Base-by-base conservation (phyloP, 192 early-diverging fungal species). In the Geranomyces michiganensis region DNA sequence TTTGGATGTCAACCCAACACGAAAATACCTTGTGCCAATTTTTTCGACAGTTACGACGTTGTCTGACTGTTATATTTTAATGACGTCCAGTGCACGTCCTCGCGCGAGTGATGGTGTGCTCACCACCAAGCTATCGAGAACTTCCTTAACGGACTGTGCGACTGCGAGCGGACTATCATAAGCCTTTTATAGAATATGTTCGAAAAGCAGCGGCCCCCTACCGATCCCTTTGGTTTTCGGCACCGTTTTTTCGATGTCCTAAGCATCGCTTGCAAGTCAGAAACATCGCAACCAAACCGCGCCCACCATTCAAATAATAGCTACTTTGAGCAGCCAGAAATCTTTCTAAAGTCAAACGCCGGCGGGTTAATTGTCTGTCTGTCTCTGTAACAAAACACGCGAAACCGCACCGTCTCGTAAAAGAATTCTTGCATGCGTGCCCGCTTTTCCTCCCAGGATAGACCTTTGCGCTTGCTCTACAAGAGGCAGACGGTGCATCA, bases 201-300 rank as follows among this genome's bases (percentile, higher is more conserved):
- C 12, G 10, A 10, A 47, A 19, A 10, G 10, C 46, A 47, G 19
- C 19, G 19, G 46, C 46, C 19, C 19, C 66, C 70, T 80, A 90
- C 88, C 85, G 17, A 93, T 93, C 41, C 94, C 94, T 77, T 91
- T 93, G 56, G 79, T 67, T 76, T 94, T 94, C 17, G 92, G 83
- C 0, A 86, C 94, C 0, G 88, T 80, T 62, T 90, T 91, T 73
- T 96, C 94, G 9, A 96, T 72, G 62, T 96, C 94, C 73, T 77
- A 29, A 12, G 24, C 9, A 17, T 15, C 13, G 31, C 21, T 24
- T 29, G 22, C 7, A 15, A 70, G 56, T 19, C n/a, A 26, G 15
- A 3, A 26, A n/a, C 7, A 9, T 15, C 7, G 51, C 51, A 2
- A 53, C 6, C 17, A 53, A 53, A 53, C 24, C 4, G 7, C 51